Evolutionary conservation across 768 basidiomycete species (phyloP).

Genomic region (Podaxis sp.): DNA sequence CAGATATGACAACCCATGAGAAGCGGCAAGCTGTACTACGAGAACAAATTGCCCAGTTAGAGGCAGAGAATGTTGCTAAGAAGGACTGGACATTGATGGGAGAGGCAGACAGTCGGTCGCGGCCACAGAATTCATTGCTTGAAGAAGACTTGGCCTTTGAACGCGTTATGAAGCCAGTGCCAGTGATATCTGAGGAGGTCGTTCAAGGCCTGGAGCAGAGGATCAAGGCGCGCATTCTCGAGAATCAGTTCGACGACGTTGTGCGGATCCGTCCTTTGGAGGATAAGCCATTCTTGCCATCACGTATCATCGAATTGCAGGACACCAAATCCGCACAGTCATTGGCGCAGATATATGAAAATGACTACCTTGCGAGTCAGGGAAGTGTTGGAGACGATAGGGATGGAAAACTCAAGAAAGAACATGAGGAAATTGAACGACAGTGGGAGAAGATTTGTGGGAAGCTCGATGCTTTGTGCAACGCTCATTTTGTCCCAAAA

Average conservation of each 20-base stretch:
- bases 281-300: conserved; percentile 89
- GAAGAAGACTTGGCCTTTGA: conserved; percentile 97
- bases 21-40: conserved; percentile 71
- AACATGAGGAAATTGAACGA: conserved; percentile 84
- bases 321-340: conserved; percentile 87
- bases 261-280: conserved; percentile 77
- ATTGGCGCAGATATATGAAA: conserved; percentile 94
- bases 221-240: conserved; percentile 87
- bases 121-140: conserved; percentile 89
- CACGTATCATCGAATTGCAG: conserved; percentile 83
- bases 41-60: conserved; percentile 79
- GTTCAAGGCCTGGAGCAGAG: conserved; percentile 83
- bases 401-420: conserved; percentile 84
- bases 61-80: conserved; percentile 81
- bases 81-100: conserved; percentile 95
- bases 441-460: conserved; percentile 84
- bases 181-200: conserved; percentile 85
- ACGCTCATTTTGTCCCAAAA: conserved; percentile 94
- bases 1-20: conserved; percentile 77
- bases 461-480: conserved; percentile 92
- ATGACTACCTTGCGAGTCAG: conserved; percentile 77
- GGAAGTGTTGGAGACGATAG: conserved; percentile 67
- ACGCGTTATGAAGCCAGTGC: conserved; percentile 81
- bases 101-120: conserved; percentile 77
- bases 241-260: conserved; percentile 89